Evolutionary conservation across 805 yeast genomes (phyloP), one percentile per base, ranked within the genome.

Genomic region (Candida insectalens): DNA sequence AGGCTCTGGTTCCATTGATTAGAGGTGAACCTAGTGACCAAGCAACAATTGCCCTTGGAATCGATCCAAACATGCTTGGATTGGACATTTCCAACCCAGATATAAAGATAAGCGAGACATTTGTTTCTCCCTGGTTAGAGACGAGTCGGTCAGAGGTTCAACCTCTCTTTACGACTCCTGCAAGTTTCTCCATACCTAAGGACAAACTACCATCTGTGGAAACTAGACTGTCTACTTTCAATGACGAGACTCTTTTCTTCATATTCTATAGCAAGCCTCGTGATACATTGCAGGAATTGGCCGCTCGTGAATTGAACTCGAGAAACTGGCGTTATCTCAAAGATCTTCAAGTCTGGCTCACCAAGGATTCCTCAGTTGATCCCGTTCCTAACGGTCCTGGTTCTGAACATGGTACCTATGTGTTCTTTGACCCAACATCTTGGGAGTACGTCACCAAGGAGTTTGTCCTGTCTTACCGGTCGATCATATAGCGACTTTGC

Each of bases 281-380:
- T 35, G 96, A 92, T 53, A 76, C 85, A 4, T 65, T 89, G 53
- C 99, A 92, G 57, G 98, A 92, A 54, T 71, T 87, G 36, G 94
- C 94, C 4, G 94, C 96, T 5, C 67, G 89, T 38, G 97, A 89
- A 55, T 69, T 92, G 45, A 84, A 85, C 47, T 77, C 77, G 41
- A 70, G 98, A 47, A 92, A 89, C 59, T 92, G 99, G 99, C 72
- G 97, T 45, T 92, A 83, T 51, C 98, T 92, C 60, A 89, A 87
- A 60, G 95, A 85, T 40, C 70, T 92, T 36, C 94, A 88, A 61
- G 87, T 92, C 33, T 92, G 98, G 98, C 63, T 92, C 38, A 92
- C 98, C 9, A 92, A 92, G 57, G 96, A 87, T 49, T 83, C 94
- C 19, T 74, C 75, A 47, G 77, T 77, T 40, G 97, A 89, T 55